Conservation (phyloP, 2,329 filamentous ascomycete species). For the Trichoderma atrobrunneum region DNA sequence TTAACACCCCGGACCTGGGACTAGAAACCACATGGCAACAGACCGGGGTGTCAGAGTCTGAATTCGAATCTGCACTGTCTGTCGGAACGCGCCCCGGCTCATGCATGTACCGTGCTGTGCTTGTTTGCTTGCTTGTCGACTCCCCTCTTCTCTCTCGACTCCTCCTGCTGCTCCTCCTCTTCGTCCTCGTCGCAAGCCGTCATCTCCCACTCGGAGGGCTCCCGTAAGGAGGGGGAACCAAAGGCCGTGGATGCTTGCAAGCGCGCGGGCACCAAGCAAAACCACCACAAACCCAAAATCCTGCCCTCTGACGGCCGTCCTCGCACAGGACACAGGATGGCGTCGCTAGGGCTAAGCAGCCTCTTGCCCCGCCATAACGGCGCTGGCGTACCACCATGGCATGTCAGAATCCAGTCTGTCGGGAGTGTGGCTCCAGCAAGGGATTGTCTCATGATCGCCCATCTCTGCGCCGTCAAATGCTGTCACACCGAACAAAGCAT, state of each 20-base stretch:
- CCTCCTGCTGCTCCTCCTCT: neutral
- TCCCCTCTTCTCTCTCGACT: neutral
- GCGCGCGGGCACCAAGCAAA: constrained; percentile 14
- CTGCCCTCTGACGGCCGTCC: neutral
- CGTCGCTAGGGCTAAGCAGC: constrained; percentile 17
- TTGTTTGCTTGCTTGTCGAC: neutral
- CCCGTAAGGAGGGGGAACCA: neutral
- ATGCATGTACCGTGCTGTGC: neutral
- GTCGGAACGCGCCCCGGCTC: constrained; percentile 11
- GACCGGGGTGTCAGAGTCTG: neutral
- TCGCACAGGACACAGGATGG: neutral
- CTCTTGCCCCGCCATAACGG: constrained; percentile 20
- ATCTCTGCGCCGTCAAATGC: constrained; percentile 17
- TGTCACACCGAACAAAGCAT: constrained; percentile 9
- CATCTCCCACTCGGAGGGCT: neutral
- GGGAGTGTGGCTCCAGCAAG: constrained; percentile 21
- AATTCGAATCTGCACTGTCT: constrained; percentile 11
- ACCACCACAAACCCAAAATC: constrained; percentile 6
- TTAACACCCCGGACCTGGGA: constrained; percentile 9
- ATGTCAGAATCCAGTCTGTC: constrained; percentile 18
- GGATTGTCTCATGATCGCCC: constrained; percentile 21
- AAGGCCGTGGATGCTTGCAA: neutral
- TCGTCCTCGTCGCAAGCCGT: neutral
- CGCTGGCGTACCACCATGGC: constrained; percentile 17
- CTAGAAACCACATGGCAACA: constrained; percentile 13